phyloP scores from a whole-genome alignment of 495 filamentous ascomycete species.

The Penicillium maclennaniae region DNA sequence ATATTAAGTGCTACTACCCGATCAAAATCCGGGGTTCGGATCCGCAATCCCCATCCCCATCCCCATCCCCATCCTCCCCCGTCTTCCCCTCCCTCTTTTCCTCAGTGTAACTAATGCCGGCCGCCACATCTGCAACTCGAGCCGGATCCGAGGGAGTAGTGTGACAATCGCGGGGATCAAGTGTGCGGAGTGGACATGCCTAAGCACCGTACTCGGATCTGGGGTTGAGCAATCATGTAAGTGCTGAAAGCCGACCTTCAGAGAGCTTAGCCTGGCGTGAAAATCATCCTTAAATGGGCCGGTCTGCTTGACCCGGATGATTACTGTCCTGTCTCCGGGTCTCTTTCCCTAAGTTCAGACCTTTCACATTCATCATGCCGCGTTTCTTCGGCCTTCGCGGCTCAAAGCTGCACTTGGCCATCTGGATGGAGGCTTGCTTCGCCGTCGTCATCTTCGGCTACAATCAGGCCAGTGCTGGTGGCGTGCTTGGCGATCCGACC shows the following conservation, averaged over 20 bases:
- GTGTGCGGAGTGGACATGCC: too few species aligned
- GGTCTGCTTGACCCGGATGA: background rate
- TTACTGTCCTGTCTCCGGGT: background rate
- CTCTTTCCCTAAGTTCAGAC: background rate
- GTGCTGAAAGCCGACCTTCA: too few species aligned
- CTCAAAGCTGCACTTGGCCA: slow-evolving; percentile 6
- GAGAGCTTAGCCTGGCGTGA: too few species aligned
- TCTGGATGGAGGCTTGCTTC: slow-evolving; percentile 5
- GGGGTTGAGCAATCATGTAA: too few species aligned
- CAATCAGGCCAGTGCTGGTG: slow-evolving; percentile 34
- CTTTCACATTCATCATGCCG: background rate
- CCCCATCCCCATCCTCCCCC: too few species aligned
- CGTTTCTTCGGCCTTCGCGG: slow-evolving; percentile 8
- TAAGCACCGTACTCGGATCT: too few species aligned
- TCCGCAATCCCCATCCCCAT: too few species aligned
- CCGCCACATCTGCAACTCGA: background rate
- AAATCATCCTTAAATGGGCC: too few species aligned
- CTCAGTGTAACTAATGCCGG: background rate
- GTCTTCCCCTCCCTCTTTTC: too few species aligned
- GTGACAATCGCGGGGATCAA: too few species aligned
- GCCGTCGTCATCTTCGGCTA: slow-evolving; percentile 38
- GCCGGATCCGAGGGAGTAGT: background rate
- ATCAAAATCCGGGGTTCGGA: too few species aligned
- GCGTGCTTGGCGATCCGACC: slow-evolving; percentile 9
- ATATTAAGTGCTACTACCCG: too few species aligned